Base-by-base conservation (phyloP, 805 yeast genomes). In the Ogataea sp. region DNA sequence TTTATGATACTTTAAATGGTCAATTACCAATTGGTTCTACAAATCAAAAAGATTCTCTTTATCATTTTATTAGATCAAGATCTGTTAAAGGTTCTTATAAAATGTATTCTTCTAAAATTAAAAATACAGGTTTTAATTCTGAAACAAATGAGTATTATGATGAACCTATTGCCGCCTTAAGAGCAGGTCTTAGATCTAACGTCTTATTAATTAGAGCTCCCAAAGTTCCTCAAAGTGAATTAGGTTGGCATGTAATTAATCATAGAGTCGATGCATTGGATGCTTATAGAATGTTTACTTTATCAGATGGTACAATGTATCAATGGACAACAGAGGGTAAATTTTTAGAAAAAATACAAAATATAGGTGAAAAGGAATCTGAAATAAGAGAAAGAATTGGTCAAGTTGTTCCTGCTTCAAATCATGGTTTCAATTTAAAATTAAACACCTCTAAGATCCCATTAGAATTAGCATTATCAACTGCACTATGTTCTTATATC, bases 351-450 rank as follows among this genome's bases (percentile, higher is more conserved):
- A 64, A 63, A 43, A 80, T 78, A 20, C 62, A 59, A 35, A 78
- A 79, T 47, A 52, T 71, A 13, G 85, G 84, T 10, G 82, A 79
- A 51, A 75, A 73, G 55, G 83, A 76, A 46, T 65, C 75, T 18
- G 85, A 78, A 52, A 66, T 80, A 15, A 66, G 83, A 35, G 80
- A 75, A 52, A 65, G 85, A 39, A 71, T 80, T n/a, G 84, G 75
- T 13, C 68, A 66, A 42, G 79, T 76, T 24, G 58, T 64, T 36
- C 69, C 78, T n/a, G 70, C 73, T 25, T 80, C 76, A 7, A 48
- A 48, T 20, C 58, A 65, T 27, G 83, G 83, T 6, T 78, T 79
- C 58, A 75, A 74, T 35, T 52, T 79, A 35, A 58, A 56, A 41
- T 63, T 77, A 30, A 81, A 78, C 52, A 78, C 73, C 48, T 39